These are phyloP conservation scores for Cochlearia excelsa DNA, from an alignment of 345 rosid genomes.

Conservation along the genomic window DNA sequence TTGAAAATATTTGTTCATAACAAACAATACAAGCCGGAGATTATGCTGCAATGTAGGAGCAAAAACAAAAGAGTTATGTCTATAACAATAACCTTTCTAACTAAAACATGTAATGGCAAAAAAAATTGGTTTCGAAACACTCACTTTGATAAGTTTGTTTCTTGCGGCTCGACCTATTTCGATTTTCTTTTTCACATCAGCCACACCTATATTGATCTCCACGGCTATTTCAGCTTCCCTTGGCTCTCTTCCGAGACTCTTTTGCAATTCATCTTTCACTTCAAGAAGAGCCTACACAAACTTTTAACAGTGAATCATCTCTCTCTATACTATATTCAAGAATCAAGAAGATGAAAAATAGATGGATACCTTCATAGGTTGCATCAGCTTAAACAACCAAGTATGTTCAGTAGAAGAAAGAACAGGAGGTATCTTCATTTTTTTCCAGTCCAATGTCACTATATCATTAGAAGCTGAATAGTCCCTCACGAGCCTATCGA, in stretches of 20 bases:
- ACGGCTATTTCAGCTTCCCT: slow-evolving; percentile 64
- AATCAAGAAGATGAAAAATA: neutral
- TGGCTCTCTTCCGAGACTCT: slow-evolving; percentile 57
- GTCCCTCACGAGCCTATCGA: slow-evolving; percentile 65
- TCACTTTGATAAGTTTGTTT: slow-evolving; percentile 87
- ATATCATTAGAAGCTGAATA: slow-evolving; percentile 71
- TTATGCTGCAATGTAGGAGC: slow-evolving; percentile 66
- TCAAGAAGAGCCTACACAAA: slow-evolving; percentile 51
- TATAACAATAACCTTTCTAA: neutral
- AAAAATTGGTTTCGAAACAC: neutral
- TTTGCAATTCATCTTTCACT: slow-evolving; percentile 53
- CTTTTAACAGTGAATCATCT: neutral
- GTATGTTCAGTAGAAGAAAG: slow-evolving; percentile 69
- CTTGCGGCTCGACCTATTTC: slow-evolving; percentile 84
- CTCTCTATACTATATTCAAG: neutral
- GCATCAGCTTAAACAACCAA: slow-evolving; percentile 93
- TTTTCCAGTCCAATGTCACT: slow-evolving; percentile 88
- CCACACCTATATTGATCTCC: slow-evolving; percentile 44
- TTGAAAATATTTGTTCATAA: slow-evolving; percentile 82
- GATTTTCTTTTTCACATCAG: slow-evolving; percentile 50
- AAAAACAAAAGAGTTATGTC: slow-evolving; percentile 5
- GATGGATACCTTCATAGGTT: slow-evolving; percentile 77
- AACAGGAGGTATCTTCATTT: slow-evolving; percentile 95
- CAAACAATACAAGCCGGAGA: slow-evolving; percentile 87
- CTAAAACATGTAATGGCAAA: neutral